Conservation (phyloP, 306 rosid genomes). For the Inga leiocalycina region DNA sequence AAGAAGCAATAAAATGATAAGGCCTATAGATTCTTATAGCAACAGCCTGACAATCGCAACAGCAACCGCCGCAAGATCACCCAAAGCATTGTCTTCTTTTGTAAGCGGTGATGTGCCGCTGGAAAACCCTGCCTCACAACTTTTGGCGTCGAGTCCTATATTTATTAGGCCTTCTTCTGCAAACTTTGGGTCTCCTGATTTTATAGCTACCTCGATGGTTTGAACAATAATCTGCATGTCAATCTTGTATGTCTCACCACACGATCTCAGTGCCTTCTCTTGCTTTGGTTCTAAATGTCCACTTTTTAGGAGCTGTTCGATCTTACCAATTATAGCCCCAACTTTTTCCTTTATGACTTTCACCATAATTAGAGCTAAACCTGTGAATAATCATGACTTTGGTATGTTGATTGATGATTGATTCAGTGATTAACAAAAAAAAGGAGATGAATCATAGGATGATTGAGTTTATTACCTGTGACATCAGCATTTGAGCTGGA, state of each 20-base stretch:
- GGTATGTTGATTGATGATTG: background rate
- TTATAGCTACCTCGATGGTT: conserved; percentile 45
- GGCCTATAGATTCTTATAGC: no score
- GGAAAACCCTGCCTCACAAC: no score
- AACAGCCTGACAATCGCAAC: no score
- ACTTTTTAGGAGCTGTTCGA: conserved; percentile 16
- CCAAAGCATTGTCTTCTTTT: no score
- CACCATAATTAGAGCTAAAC: conserved; percentile 47
- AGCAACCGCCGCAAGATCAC: no score
- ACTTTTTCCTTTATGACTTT: conserved; percentile 37
- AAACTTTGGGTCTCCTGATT: background rate
- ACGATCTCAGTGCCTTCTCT: conserved; percentile 27
- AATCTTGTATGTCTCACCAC: conserved; percentile 18
- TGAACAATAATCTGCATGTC: conserved; percentile 29
- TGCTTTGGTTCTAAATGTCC: background rate
- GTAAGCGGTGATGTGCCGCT: no score
- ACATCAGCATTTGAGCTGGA: background rate
- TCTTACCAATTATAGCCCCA: conserved; percentile 8
- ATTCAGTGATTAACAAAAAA: background rate
- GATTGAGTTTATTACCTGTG: background rate
- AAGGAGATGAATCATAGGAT: no score
- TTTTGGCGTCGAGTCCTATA: no score
- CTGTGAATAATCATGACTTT: background rate
- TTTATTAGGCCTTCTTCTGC: no score
- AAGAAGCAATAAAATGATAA: no score